Evolutionary conservation across 148 eudicot species (phyloP).

Genomic region (Cornus suecica): DNA sequence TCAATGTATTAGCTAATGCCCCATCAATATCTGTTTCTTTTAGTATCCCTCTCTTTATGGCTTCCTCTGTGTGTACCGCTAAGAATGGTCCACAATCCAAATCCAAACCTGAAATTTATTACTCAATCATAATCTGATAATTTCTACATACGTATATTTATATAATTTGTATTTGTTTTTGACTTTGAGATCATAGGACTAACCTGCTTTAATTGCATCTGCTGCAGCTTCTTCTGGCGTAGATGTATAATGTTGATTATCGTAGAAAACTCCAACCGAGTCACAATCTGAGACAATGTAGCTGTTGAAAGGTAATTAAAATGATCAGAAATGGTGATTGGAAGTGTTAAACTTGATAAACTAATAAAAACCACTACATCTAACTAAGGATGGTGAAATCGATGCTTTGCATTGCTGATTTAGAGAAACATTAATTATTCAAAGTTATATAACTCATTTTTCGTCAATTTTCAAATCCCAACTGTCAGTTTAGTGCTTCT

Average conservation of each 20-base stretch:
- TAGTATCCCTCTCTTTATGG: slow-evolving; percentile 54
- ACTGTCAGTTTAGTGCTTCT: no score
- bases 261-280: slow-evolving; percentile 73
- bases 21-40: slow-evolving; percentile 51
- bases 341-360: no score
- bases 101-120: slow-evolving; percentile 55
- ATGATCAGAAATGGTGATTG: no score
- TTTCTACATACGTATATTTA: neutral
- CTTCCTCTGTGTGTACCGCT: slow-evolving; percentile 54
- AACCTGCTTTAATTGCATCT: slow-evolving; percentile 84
- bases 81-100: slow-evolving; percentile 88
- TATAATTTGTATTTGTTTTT: no score
- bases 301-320: slow-evolving; percentile 25
- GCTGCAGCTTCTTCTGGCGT: slow-evolving; percentile 93
- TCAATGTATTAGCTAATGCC: slow-evolving; percentile 54
- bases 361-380: no score
- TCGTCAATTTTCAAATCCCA: no score
- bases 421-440: no score
- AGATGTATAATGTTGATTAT: slow-evolving; percentile 71
- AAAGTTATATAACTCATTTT: no score
- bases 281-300: slow-evolving; percentile 96
- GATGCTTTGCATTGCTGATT: no score
- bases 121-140: neutral
- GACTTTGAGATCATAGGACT: neutral
- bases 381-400: no score